These are phyloP conservation scores for Kuraishia piskuri DNA, from an alignment of 805 yeast species.

Conservation along the genomic window DNA sequence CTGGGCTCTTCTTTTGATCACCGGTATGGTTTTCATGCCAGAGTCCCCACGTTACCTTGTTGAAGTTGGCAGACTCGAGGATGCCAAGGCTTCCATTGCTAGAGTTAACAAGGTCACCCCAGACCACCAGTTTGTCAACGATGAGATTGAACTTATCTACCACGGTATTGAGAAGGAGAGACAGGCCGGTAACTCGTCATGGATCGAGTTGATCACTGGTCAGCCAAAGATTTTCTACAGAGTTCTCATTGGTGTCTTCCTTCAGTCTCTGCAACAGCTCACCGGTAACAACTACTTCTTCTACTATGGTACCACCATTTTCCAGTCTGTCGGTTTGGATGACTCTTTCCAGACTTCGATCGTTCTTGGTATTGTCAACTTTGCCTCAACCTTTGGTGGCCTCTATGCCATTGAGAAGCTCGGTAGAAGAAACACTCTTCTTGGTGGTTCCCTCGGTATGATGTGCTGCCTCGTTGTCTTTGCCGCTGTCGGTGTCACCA, in stretches of 20 bases:
- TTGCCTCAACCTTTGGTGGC: slow-evolving; percentile 42
- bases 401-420: slow-evolving; percentile 41
- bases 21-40: slow-evolving; percentile 55
- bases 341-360: slow-evolving; percentile 37
- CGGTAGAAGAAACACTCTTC: slow-evolving; percentile 58
- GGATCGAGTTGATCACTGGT: slow-evolving; percentile 43
- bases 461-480: slow-evolving; percentile 49
- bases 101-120: slow-evolving; percentile 32
- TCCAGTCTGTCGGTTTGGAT: slow-evolving; percentile 38
- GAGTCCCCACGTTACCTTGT: slow-evolving; percentile 67
- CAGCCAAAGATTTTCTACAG: slow-evolving; percentile 34
- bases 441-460: slow-evolving; percentile 60
- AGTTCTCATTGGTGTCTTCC: slow-evolving; percentile 39
- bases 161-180: slow-evolving; percentile 42
- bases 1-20: slow-evolving; percentile 46
- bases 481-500: slow-evolving; percentile 37
- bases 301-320: slow-evolving; percentile 61
- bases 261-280: slow-evolving; percentile 61
- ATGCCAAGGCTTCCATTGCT: slow-evolving; percentile 44
- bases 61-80: slow-evolving; percentile 40
- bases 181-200: slow-evolving; percentile 39
- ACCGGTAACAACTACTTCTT: slow-evolving; percentile 68
- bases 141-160: slow-evolving; percentile 25
- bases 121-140: slow-evolving; percentile 22
- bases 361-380: slow-evolving; percentile 37